Percentiles rank a stretch among this genome's conserved stretches.
Evolutionary conservation across 306 rosid species (phyloP).

Genomic region (Sesbania bispinosa): DNA sequence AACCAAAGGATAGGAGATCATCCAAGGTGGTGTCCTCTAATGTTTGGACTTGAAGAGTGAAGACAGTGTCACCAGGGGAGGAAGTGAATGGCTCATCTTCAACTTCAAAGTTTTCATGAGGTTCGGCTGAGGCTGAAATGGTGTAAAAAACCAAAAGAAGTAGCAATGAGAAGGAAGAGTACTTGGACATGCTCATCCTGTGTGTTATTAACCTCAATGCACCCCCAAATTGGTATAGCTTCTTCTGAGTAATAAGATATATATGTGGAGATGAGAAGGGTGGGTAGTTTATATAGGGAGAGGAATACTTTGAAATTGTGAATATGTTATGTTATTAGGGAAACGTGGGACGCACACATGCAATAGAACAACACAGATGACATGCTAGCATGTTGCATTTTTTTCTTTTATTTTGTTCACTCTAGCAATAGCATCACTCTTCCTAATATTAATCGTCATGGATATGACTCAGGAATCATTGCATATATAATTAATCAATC

Average conservation of each 20-base stretch:
- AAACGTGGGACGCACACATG: slow-evolving; percentile 40
- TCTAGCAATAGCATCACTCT: not conserved
- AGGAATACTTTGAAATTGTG: slow-evolving; percentile 28
- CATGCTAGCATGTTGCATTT: slow-evolving; percentile 35
- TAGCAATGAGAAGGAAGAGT: slow-evolving; percentile 20
- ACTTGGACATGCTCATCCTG: too few species aligned
- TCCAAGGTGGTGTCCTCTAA: slow-evolving; percentile 36
- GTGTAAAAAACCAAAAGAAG: slow-evolving; percentile 33
- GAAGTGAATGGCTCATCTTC: not conserved
- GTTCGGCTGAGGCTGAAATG: slow-evolving; percentile 29
- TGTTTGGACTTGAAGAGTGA: slow-evolving; percentile 42
- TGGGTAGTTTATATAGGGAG: not conserved
- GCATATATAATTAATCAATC: not conserved
- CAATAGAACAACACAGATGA: slow-evolving; percentile 16
- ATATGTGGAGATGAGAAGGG: not conserved
- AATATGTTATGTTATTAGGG: not conserved
- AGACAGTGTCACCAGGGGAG: slow-evolving; percentile 16
- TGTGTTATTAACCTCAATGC: too few species aligned
- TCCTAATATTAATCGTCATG: not conserved
- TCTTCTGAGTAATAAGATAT: not conserved
- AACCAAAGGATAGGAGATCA: slow-evolving; percentile 45
- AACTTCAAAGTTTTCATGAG: not conserved
- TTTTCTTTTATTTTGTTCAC: not conserved
- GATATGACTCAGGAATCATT: not conserved
- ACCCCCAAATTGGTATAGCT: not conserved